Conservation (phyloP, 345 rosid species). For the Streptanthus diversifolius region DNA sequence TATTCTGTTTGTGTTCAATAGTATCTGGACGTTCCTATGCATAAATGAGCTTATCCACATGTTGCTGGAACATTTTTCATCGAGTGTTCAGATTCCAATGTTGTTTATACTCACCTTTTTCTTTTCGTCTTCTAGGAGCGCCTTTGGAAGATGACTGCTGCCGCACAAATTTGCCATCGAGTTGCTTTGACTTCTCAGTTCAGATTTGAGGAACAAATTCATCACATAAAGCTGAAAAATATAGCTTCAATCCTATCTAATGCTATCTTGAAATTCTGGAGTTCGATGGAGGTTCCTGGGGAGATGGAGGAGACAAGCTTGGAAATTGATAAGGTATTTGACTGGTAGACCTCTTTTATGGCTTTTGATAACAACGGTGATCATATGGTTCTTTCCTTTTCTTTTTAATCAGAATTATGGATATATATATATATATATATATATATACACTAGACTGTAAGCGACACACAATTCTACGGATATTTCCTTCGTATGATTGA, state of each 20-base stretch:
- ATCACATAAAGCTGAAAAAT: constrained; percentile 47
- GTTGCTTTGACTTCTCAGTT: constrained; percentile 57
- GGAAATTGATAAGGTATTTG: constrained; percentile 26
- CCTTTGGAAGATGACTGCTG: constrained; percentile 96
- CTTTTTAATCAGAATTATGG: background rate
- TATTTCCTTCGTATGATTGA: background rate
- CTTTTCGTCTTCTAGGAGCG: constrained; percentile 63
- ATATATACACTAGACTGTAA: background rate
- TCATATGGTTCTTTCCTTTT: constrained; percentile 12
- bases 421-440: no score
- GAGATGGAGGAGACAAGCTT: constrained; percentile 35
- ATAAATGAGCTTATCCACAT: constrained; percentile 3
- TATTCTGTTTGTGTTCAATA: background rate
- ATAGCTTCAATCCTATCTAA: constrained; percentile 68
- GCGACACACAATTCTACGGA: background rate
- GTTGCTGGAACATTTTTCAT: constrained; percentile 14
- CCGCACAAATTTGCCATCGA: constrained; percentile 78
- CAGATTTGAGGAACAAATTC: constrained; percentile 56
- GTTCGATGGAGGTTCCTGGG: constrained; percentile 52
- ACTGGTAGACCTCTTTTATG: constrained; percentile 14
- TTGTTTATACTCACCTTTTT: background rate
- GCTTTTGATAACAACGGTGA: constrained; percentile 11
- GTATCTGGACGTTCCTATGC: background rate
- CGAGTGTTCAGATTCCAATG: background rate
- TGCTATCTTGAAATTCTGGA: constrained; percentile 90